Evolutionary conservation across 139 green algal genomes (phyloP).

Genomic region (Chlamydomonas sphaeroides): DNA sequence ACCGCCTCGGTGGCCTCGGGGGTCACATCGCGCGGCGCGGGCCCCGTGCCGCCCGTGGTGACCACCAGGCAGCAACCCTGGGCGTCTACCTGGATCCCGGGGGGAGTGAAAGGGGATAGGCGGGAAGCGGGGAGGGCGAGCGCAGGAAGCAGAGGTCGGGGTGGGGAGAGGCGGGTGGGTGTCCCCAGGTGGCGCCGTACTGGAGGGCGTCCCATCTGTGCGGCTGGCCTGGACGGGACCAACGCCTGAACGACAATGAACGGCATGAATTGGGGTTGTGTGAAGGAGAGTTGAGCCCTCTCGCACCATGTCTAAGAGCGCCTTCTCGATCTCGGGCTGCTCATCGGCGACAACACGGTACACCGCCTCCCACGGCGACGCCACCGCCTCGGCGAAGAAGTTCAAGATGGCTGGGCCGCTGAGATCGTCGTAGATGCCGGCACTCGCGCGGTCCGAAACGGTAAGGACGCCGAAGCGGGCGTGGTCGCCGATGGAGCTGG

Average conservation of each 20-base stretch:
- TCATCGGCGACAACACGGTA: slow-evolving; percentile 90
- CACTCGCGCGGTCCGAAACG: slow-evolving; percentile 84
- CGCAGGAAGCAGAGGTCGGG: too few relatives aligned
- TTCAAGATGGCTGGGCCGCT: slow-evolving; percentile 89
- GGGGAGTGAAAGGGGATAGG: neutral
- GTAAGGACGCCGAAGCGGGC: slow-evolving; percentile 86
- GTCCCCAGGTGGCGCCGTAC: too few relatives aligned
- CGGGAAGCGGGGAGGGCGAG: neutral
- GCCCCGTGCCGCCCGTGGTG: slow-evolving; percentile 90
- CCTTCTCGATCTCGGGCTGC: slow-evolving; percentile 77
- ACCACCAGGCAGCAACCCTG: slow-evolving; percentile 88
- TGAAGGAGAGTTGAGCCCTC: too few relatives aligned
- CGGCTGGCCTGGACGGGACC: too few relatives aligned
- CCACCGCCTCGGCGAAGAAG: slow-evolving; percentile 88
- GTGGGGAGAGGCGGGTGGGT: neutral
- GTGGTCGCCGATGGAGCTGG: slow-evolving; percentile 65
- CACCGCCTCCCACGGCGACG: slow-evolving; percentile 76
- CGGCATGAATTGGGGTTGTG: too few relatives aligned
- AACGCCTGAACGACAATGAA: too few relatives aligned
- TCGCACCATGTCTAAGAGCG: slow-evolving; percentile 83
- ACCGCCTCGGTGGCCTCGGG: slow-evolving; percentile 93
- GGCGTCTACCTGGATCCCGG: slow-evolving; percentile 65
- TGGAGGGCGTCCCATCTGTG: too few relatives aligned
- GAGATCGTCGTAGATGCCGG: slow-evolving; percentile 84
- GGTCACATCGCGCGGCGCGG: slow-evolving; percentile 89